phyloP scores from a whole-genome alignment of 2,329 filamentous ascomycete species.

The Cercospora citrullina region DNA sequence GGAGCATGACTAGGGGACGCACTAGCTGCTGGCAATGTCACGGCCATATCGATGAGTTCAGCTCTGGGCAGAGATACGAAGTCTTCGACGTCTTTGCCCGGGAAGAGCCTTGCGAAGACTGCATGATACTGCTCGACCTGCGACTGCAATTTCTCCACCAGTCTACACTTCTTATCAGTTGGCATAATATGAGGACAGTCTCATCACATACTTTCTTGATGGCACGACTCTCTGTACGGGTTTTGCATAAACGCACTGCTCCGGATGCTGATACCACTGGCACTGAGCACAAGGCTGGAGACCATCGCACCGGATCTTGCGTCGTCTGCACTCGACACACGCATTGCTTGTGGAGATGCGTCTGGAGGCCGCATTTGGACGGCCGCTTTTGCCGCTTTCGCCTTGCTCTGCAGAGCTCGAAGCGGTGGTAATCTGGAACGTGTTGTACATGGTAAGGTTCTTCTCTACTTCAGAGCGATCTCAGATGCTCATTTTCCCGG shows the following conservation, averaged over 20 bases:
- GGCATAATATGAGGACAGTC: background rate
- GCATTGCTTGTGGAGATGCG: slow-evolving; percentile 58
- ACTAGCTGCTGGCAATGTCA: slow-evolving; percentile 44
- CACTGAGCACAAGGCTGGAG: slow-evolving; percentile 80
- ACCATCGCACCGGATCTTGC: slow-evolving; percentile 83
- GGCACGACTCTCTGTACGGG: slow-evolving; percentile 74
- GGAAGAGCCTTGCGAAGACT: slow-evolving; percentile 47
- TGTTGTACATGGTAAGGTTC: slow-evolving; percentile 46
- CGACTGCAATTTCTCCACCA: slow-evolving; percentile 54
- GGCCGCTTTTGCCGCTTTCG: slow-evolving; percentile 38
- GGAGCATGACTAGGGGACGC: slow-evolving; percentile 35
- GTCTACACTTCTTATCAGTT: slow-evolving; percentile 52
- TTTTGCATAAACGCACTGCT: slow-evolving; percentile 78
- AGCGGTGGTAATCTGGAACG: slow-evolving; percentile 42
- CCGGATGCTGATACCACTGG: slow-evolving; percentile 75
- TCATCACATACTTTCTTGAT: slow-evolving; percentile 67
- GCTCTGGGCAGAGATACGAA: slow-evolving; percentile 45
- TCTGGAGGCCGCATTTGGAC: slow-evolving; percentile 41
- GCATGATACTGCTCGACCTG: slow-evolving; percentile 50
- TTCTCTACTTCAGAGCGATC: background rate
- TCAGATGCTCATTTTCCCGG: background rate
- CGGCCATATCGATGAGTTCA: slow-evolving; percentile 48
- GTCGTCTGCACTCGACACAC: slow-evolving; percentile 74
- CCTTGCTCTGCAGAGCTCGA: slow-evolving; percentile 39
- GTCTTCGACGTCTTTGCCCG: slow-evolving; percentile 44